phyloP scores from a whole-genome alignment of 2,329 filamentous ascomycete species.

The Fusarium sp. region DNA sequence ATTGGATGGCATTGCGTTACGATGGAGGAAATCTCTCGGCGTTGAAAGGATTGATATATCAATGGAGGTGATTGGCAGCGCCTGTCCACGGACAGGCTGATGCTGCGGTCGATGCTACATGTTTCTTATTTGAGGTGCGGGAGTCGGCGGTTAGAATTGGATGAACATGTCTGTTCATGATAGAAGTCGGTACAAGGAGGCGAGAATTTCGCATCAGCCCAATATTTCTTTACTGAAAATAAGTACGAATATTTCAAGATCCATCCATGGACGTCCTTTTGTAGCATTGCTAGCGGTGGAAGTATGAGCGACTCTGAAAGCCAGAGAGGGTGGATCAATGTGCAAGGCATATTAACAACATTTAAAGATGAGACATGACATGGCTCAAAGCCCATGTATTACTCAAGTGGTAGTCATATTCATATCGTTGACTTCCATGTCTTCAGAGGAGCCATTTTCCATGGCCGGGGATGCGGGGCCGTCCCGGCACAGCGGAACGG shows the following conservation, averaged over 20 bases:
- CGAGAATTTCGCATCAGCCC: slow-evolving; percentile 17
- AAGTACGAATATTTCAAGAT: too few species aligned
- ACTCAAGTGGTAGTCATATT: too few species aligned
- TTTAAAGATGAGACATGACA: too few species aligned
- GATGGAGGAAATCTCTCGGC: slow-evolving; percentile 33
- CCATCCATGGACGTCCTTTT: too few species aligned
- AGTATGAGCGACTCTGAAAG: background rate
- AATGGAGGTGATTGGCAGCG: slow-evolving; percentile 19
- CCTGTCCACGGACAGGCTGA: slow-evolving; percentile 9
- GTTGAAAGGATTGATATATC: slow-evolving; percentile 43
- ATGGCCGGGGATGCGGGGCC: too few species aligned
- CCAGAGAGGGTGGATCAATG: too few species aligned
- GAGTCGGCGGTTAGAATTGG: slow-evolving; percentile 44
- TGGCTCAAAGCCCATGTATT: too few species aligned
- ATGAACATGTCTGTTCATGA: slow-evolving; percentile 38
- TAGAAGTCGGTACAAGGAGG: slow-evolving; percentile 33
- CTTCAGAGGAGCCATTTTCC: too few species aligned
- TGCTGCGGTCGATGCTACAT: slow-evolving; percentile 13
- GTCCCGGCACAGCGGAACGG: too few species aligned
- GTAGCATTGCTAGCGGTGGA: background rate
- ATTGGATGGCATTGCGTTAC: slow-evolving; percentile 45
- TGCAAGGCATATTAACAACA: too few species aligned
- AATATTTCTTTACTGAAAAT: slow-evolving; percentile 5
- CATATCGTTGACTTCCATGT: too few species aligned
- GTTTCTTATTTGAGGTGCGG: slow-evolving; percentile 35